phyloP scores from a whole-genome alignment of 2,329 filamentous ascomycete genomes.

The Pseudogymnoascus sp. region DNA sequence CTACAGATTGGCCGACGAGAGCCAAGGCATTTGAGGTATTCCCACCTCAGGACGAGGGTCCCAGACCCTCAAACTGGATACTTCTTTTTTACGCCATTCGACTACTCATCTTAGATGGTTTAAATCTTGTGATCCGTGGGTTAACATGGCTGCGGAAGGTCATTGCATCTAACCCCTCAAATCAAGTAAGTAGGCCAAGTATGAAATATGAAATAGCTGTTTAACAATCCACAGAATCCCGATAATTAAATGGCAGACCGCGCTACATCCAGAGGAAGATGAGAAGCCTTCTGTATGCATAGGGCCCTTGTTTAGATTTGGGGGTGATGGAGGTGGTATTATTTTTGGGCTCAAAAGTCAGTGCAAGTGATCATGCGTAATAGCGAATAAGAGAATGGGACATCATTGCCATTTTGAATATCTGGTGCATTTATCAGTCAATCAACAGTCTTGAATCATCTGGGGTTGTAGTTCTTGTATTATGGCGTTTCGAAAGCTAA shows the following conservation, averaged over 20 bases:
- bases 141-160: background rate
- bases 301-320: background rate
- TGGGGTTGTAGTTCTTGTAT: background rate
- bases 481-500: accelerated
- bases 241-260: background rate
- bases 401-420: background rate
- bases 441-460: background rate
- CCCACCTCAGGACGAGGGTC: background rate
- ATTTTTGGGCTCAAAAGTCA: background rate
- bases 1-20: background rate
- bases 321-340: no score
- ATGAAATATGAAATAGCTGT: background rate
- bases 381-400: background rate
- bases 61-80: background rate
- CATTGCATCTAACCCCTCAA: background rate
- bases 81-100: background rate
- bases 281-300: background rate
- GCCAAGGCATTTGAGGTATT: background rate
- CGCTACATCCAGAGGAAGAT: background rate
- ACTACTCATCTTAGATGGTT: background rate
- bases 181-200: background rate
- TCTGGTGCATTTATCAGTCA: background rate
- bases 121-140: background rate
- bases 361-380: background rate
- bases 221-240: background rate